Conservation (phyloP, 306 rosid genomes). For the Hippophae tibetana region DNA sequence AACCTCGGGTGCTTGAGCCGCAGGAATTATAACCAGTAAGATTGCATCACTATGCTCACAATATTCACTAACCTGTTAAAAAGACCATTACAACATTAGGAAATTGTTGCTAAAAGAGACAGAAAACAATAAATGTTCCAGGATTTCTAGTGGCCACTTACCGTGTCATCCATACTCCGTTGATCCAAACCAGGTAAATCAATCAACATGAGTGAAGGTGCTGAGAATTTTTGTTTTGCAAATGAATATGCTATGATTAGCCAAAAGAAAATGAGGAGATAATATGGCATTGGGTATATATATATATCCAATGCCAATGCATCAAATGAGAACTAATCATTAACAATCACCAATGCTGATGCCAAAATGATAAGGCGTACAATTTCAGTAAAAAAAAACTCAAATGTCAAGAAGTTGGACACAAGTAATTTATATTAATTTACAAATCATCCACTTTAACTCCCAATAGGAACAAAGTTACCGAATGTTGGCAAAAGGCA, state of each 20-base stretch:
- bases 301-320: background rate
- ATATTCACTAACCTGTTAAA: slow-evolving; percentile 76
- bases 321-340: background rate
- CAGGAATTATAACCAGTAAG: slow-evolving; percentile 76
- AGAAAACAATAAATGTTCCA: background rate
- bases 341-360: no score
- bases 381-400: no score
- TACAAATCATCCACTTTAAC: no score
- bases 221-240: slow-evolving; percentile 30
- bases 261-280: slow-evolving; percentile 1
- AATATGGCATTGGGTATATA: background rate
- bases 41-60: slow-evolving; percentile 91
- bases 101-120: no score
- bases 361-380: no score
- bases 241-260: background rate
- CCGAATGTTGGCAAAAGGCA: no score
- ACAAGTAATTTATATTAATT: no score
- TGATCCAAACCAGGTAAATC: slow-evolving; percentile 98
- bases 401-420: no score
- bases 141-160: slow-evolving; percentile 30
- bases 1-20: slow-evolving; percentile 83
- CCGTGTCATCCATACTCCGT: slow-evolving; percentile 79
- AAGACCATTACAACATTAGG: slow-evolving; percentile 21
- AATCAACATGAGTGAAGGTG: slow-evolving; percentile 87
- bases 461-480: no score